Evolutionary conservation across 169 alveolate species (phyloP).

Genomic region (Cyclospora cayetanensis): DNA sequence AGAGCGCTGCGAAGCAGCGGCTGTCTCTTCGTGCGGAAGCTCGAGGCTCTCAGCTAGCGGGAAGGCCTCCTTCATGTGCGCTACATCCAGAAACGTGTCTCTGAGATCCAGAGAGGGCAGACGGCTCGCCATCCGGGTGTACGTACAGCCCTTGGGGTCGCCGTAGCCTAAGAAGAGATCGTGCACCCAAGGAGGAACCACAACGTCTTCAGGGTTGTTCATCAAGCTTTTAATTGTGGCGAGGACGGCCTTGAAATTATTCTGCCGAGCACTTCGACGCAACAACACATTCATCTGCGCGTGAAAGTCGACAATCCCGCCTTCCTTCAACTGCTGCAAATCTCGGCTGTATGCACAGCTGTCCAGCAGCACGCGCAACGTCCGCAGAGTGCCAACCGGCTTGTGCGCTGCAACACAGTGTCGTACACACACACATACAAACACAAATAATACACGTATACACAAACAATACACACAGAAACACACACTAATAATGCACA

Average conservation of each 20-base stretch:
- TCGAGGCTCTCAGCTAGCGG: slow-evolving; percentile 65
- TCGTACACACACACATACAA: not conserved
- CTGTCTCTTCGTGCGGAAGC: slow-evolving; percentile 44
- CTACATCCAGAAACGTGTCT: slow-evolving; percentile 71
- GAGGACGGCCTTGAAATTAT: slow-evolving; percentile 89
- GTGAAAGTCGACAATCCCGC: slow-evolving; percentile 15
- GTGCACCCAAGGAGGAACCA: slow-evolving; percentile 84
- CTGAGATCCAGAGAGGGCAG: slow-evolving; percentile 69
- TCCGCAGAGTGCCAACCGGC: slow-evolving; percentile 79
- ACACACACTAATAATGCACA: too few species aligned
- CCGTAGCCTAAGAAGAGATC: slow-evolving; percentile 86
- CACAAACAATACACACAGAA: too few species aligned
- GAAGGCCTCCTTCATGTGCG: slow-evolving; percentile 72
- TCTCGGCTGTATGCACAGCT: slow-evolving; percentile 54
- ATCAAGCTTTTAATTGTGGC: slow-evolving; percentile 85
- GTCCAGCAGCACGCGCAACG: slow-evolving; percentile 84
- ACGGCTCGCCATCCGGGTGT: slow-evolving; percentile 73
- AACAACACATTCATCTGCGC: slow-evolving; percentile 85
- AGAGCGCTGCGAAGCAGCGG: slow-evolving; percentile 55
- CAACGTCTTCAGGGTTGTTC: slow-evolving; percentile 80
- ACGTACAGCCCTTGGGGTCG: slow-evolving; percentile 78
- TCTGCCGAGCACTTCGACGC: slow-evolving; percentile 90
- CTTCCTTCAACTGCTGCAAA: slow-evolving; percentile 9
- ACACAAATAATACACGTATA: too few species aligned
- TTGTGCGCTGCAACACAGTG: slow-evolving; percentile 50